Conservation (phyloP, 441 rosid genomes). For the Omphalea diandra region DNA sequence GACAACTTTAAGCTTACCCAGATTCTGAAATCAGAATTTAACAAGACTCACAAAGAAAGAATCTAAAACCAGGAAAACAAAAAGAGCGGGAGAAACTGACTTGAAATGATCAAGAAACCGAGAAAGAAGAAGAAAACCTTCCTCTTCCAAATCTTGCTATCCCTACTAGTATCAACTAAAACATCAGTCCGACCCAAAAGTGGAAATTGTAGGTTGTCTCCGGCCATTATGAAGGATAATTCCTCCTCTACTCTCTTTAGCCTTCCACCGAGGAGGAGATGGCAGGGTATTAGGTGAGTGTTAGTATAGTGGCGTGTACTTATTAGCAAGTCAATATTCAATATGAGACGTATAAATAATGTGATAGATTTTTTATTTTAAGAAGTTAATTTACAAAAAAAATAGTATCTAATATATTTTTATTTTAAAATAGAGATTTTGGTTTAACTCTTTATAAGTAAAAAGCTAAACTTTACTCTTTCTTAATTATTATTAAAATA, state of each 20-base stretch:
- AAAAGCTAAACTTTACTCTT: too few species aligned
- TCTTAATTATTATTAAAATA: too few species aligned
- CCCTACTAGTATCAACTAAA: neutral
- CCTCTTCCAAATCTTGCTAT: conserved; percentile 27
- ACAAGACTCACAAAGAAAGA: neutral
- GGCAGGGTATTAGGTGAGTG: neutral
- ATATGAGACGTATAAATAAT: too few species aligned
- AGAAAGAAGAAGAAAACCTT: conserved; percentile 38
- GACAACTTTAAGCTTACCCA: neutral
- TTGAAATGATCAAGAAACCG: conserved; percentile 35
- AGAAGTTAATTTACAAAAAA: too few species aligned
- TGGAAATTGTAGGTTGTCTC: conserved; percentile 1
- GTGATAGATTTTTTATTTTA: too few species aligned
- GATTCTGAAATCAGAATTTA: neutral
- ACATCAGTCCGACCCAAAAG: conserved; percentile 13
- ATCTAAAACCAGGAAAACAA: neutral
- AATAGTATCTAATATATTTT: too few species aligned
- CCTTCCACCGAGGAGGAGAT: neutral
- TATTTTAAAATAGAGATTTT: too few species aligned
- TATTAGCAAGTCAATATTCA: neutral
- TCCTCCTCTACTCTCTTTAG: neutral
- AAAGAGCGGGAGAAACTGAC: conserved; percentile 27
- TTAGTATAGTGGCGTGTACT: neutral
- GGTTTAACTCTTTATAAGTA: too few species aligned
- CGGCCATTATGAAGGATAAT: neutral